Percentiles rank a stretch among this genome's conserved stretches.
These are phyloP conservation scores for Boletus insuetus DNA, from an alignment of 768 basidiomycete genomes.

Conservation along the genomic window DNA sequence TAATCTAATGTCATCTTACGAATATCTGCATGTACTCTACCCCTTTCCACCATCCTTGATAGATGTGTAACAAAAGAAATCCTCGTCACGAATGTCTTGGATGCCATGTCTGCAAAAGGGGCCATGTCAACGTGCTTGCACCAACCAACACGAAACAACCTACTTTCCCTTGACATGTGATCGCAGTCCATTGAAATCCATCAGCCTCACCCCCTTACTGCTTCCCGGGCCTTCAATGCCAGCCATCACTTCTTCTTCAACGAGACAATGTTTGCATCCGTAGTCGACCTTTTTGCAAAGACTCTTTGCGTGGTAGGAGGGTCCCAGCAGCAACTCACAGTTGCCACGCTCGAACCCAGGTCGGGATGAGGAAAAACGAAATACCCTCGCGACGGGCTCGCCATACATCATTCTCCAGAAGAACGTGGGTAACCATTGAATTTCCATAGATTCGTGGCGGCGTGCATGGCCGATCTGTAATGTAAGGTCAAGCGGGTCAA, in stretches of 20 bases:
- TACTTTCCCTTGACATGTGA: slow-evolving; percentile 66
- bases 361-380: not conserved
- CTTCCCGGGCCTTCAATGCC: not conserved
- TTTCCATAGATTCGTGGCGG: slow-evolving; percentile 54
- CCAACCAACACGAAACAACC: slow-evolving; percentile 16
- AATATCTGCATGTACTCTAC: not conserved
- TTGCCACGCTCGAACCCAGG: slow-evolving; percentile 27
- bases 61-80: slow-evolving; percentile 37
- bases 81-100: slow-evolving; percentile 49
- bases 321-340: slow-evolving; percentile 16
- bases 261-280: slow-evolving; percentile 54
- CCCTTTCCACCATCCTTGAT: not conserved
- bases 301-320: slow-evolving; percentile 18
- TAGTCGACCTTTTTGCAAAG: slow-evolving; percentile 39
- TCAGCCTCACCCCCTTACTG: slow-evolving; percentile 21
- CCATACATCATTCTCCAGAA: no score
- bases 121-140: not conserved
- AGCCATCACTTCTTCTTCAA: not conserved
- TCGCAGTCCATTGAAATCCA: slow-evolving; percentile 54
- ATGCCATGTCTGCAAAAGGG: slow-evolving; percentile 46
- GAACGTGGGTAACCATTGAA: slow-evolving; percentile 31
- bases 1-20: not conserved
- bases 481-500: not conserved
- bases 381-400: no score
- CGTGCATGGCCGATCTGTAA: slow-evolving; percentile 62